A percentile compares a stretch with the other conserved stretches of the same genome.
phyloP scores from a whole-genome alignment of 1,284 basidiomycete genomes.

The Ceratobasidium sp. region DNA sequence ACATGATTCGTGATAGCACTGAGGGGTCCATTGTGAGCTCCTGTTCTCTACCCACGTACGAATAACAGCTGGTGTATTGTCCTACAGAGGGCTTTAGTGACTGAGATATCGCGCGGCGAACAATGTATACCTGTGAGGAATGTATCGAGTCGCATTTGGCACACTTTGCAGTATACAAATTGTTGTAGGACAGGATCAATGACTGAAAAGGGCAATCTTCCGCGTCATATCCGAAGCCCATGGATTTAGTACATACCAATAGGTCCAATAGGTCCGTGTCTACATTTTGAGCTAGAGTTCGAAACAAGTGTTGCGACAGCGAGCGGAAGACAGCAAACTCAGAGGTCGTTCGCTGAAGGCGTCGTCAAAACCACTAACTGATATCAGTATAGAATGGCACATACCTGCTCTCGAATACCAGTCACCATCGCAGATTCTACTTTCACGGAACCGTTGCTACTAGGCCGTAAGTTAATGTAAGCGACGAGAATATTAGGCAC shows the following conservation, averaged over 20 bases:
- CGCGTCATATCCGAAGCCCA: not conserved
- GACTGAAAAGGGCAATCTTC: not conserved
- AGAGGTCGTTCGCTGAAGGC: conserved; percentile 10
- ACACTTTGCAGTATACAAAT: conserved; percentile 31
- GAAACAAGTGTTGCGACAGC: conserved; percentile 28
- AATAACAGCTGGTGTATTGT: conserved; percentile 23
- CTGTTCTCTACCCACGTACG: conserved; percentile 24
- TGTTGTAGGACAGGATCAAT: conserved; percentile 4
- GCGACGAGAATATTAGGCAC: conserved; percentile 32
- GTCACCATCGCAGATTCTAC: conserved; percentile 9
- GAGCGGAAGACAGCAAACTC: conserved; percentile 25
- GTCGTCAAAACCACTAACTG: not conserved
- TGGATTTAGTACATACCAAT: conserved; percentile 8
- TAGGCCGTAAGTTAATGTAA: conserved; percentile 26
- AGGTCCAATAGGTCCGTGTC: conserved; percentile 10
- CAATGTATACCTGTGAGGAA: conserved; percentile 13
- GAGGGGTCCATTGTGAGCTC: conserved; percentile 1
- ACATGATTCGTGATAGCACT: conserved; percentile 34
- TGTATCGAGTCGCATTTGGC: conserved; percentile 15
- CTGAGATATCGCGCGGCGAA: not conserved
- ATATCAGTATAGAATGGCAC: not conserved
- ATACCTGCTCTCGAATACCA: conserved; percentile 33
- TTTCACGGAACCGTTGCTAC: not conserved
- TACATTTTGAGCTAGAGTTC: conserved; percentile 1
- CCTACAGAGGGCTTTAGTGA: not conserved